Evolutionary conservation across 75 land plant species (phyloP).

Genomic region (Picea sitchensis): DNA sequence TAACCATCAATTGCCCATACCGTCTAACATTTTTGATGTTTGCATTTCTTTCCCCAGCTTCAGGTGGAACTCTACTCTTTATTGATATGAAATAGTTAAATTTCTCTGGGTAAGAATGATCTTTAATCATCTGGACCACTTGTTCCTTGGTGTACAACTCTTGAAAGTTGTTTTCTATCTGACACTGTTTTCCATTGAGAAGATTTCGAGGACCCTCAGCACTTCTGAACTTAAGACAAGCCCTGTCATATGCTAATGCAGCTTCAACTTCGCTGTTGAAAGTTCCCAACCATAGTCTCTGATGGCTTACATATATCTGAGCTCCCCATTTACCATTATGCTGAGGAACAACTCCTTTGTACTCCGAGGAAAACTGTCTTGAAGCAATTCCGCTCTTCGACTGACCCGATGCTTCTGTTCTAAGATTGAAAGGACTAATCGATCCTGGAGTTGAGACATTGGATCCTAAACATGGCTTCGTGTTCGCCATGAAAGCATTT

Average conservation of each 20-base stretch:
- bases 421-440: no score
- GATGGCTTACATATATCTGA: conserved; percentile 47
- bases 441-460: no score
- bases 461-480: no score
- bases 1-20: no score
- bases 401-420: no score
- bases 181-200: conserved; percentile 13
- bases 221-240: conserved; percentile 39
- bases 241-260: conserved; percentile 42
- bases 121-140: conserved; percentile 42
- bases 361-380: not conserved
- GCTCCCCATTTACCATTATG: conserved; percentile 54
- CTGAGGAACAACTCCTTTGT: conserved; percentile 48
- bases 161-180: conserved; percentile 26
- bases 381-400: no score
- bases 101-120: conserved; percentile 20
- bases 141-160: conserved; percentile 30
- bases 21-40: no score
- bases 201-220: conserved; percentile 33
- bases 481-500: no score
- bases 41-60: no score
- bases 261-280: conserved; percentile 41
- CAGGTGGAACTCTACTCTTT: no score
- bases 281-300: conserved; percentile 49
- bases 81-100: not conserved